Conservation (phyloP, 2,329 filamentous ascomycete genomes). For the Apiospora sp. region DNA sequence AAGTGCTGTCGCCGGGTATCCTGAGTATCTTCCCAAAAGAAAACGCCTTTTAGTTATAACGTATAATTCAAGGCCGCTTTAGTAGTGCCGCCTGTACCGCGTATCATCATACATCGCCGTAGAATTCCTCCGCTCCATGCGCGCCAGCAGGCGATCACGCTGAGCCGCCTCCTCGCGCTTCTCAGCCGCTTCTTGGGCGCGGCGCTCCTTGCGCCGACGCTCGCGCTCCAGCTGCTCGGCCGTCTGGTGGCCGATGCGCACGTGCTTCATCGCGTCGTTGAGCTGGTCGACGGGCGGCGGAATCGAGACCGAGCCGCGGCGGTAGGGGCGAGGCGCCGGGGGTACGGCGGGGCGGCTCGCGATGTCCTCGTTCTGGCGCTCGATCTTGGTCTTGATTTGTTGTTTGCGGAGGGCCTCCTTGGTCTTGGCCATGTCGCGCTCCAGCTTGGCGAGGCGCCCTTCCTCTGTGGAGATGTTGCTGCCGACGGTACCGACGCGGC, state of each 20-base stretch:
- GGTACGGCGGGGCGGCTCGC: not conserved
- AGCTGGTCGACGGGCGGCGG: not conserved
- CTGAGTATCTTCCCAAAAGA: not conserved
- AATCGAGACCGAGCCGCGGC: constrained; percentile 13
- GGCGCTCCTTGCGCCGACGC: not conserved
- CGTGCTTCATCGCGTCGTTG: constrained; percentile 6
- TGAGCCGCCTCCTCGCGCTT: constrained; percentile 8
- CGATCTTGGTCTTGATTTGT: not conserved
- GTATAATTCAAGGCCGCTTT: not conserved
- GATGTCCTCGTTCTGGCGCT: constrained; percentile 18
- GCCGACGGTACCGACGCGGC: not conserved
- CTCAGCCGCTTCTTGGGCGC: not conserved
- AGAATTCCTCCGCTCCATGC: constrained; percentile 16
- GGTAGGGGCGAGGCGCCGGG: not conserved
- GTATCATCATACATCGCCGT: constrained; percentile 1
- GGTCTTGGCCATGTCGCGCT: constrained; percentile 11
- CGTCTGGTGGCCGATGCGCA: not conserved
- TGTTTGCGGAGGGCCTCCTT: constrained; percentile 14
- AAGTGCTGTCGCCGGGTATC: constrained; percentile 5
- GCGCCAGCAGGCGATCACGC: not conserved
- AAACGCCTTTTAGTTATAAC: not conserved
- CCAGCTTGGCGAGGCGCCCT: not conserved
- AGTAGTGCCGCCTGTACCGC: constrained; percentile 1
- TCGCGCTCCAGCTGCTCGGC: not conserved
- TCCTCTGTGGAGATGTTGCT: not conserved